Evolutionary conservation across 176 grass and related monocot species (phyloP).

Genomic region (Oryza glaberrima): DNA sequence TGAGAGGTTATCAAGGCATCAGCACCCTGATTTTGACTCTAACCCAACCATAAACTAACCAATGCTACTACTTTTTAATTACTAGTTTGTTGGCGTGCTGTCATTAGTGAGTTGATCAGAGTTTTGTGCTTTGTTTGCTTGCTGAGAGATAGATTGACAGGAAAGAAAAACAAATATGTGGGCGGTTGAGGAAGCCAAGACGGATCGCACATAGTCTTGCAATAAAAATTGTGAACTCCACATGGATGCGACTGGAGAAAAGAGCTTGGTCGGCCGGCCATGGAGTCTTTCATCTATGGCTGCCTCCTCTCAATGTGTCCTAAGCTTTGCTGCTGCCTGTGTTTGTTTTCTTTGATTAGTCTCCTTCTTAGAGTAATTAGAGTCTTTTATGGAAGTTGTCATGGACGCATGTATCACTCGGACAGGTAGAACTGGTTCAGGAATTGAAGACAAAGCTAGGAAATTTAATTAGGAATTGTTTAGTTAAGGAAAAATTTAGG

Average conservation of each 20-base stretch:
- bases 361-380: neutral
- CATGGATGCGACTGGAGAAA: conserved; percentile 7
- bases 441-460: neutral
- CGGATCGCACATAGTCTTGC: conserved; percentile 1
- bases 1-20: conserved; percentile 37
- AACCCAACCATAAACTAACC: neutral
- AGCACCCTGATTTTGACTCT: conserved; percentile 23
- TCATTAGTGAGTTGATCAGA: conserved; percentile 1
- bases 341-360: neutral
- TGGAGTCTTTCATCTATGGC: neutral
- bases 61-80: neutral
- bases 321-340: neutral
- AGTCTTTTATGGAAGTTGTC: neutral
- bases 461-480: too few species aligned
- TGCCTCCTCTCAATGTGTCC: too few species aligned
- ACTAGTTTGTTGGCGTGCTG: neutral
- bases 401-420: neutral
- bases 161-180: neutral
- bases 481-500: too few species aligned
- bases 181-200: conserved; percentile 22
- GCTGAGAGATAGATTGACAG: neutral
- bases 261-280: conserved; percentile 23
- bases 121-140: neutral
- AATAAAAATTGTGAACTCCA: conserved; percentile 6
- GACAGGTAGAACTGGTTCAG: neutral